These are phyloP conservation scores for Daldinia eschscholtzii DNA, from an alignment of 2,329 filamentous ascomycete species.

Conservation along the genomic window DNA sequence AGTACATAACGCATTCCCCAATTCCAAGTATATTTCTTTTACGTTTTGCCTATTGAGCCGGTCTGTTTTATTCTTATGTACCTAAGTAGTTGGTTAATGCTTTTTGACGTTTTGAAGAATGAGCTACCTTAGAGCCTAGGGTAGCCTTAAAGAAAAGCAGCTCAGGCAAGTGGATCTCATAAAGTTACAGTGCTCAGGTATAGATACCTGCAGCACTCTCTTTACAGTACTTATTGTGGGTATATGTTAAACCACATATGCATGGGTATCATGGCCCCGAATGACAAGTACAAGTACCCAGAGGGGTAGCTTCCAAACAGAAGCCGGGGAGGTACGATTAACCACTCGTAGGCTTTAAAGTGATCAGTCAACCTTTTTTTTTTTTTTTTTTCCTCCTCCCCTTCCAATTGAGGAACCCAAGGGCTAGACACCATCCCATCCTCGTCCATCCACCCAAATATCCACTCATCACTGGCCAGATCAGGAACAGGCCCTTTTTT, in stretches of 20 bases:
- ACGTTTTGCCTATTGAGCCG: not conserved
- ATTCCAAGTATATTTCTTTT: not conserved
- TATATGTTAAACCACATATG: conserved; percentile 7
- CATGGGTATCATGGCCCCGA: conserved; percentile 26
- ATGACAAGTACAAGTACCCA: conserved; percentile 29
- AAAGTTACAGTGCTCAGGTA: conserved; percentile 27
- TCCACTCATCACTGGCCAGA: conserved; percentile 40
- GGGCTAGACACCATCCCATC: conserved; percentile 39
- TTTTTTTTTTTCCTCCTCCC: not conserved
- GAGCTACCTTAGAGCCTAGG: conserved; percentile 10
- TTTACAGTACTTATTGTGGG: conserved; percentile 20
- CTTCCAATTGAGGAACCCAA: conserved; percentile 35
- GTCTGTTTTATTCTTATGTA: not conserved
- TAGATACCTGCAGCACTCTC: conserved; percentile 16
- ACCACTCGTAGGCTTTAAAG: conserved; percentile 36
- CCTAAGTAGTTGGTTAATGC: no score
- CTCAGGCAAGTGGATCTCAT: conserved; percentile 22
- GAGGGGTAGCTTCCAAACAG: conserved; percentile 27
- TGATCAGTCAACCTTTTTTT: conserved; percentile 35
- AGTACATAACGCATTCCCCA: not conserved
- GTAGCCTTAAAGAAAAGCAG: conserved; percentile 29
- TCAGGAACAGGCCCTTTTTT: conserved; percentile 43
- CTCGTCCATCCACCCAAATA: conserved; percentile 21
- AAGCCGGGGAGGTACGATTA: conserved; percentile 32
- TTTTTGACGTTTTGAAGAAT: conserved; percentile 26